Evolutionary conservation across 805 yeast genomes (phyloP).

Genomic region (Komagataella phaffii): DNA sequence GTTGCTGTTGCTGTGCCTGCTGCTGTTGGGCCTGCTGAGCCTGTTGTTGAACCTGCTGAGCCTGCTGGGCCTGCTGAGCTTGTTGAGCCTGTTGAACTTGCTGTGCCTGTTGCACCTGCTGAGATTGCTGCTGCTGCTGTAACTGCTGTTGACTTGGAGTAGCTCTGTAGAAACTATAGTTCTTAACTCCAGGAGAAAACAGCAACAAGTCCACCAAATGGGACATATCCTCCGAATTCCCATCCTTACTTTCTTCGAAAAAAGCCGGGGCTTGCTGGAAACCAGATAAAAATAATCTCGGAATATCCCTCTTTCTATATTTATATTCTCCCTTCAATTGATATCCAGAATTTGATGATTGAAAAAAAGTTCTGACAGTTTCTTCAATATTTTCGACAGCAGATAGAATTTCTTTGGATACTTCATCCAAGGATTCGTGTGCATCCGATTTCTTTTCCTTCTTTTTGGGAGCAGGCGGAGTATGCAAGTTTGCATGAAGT

Average conservation of each 20-base stretch:
- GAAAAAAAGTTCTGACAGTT: constrained; percentile 10
- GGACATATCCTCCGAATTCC: constrained; percentile 10
- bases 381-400: constrained; percentile 13
- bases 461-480: constrained; percentile 7
- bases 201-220: constrained; percentile 17
- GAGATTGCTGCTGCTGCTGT: constrained; percentile 4
- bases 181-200: constrained; percentile 18
- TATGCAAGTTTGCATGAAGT: not conserved
- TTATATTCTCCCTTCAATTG: not conserved
- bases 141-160: constrained; percentile 1
- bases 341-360: not conserved
- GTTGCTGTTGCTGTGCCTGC: constrained; percentile 3
- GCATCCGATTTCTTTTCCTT: constrained; percentile 12
- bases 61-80: not conserved
- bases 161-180: constrained; percentile 10
- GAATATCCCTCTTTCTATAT: not conserved
- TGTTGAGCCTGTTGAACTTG: constrained; percentile 1
- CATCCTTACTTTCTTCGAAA: not conserved
- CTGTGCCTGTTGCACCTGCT: constrained; percentile 6
- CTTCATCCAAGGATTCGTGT: constrained; percentile 8
- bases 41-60: not conserved
- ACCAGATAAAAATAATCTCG: not conserved
- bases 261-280: not conserved
- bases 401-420: constrained; percentile 12
- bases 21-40: not conserved